Evolutionary conservation across 2,329 filamentous ascomycete species (phyloP).

Genomic region (Diaporthe australafricana): DNA sequence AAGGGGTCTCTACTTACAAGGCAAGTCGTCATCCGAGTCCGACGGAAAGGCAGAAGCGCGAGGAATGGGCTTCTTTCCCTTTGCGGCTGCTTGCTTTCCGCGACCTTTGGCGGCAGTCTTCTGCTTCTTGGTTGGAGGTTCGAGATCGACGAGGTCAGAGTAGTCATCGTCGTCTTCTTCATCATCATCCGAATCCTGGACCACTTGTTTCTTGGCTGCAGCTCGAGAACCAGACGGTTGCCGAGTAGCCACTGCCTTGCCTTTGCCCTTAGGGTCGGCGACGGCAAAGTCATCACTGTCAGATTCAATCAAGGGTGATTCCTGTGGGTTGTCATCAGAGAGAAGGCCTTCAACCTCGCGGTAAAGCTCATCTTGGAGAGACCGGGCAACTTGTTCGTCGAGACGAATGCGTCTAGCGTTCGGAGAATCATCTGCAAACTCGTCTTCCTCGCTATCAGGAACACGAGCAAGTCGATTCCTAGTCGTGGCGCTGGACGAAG

Average conservation of each 20-base stretch:
- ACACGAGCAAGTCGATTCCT: constrained; percentile 59
- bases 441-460: constrained; percentile 55
- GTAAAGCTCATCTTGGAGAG: constrained; percentile 62
- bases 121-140: constrained; percentile 33
- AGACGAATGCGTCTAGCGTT: constrained; percentile 65
- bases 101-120: constrained; percentile 25
- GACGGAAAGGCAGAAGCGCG: neutral
- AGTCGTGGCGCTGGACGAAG: constrained; percentile 55
- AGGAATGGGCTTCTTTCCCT: constrained; percentile 17
- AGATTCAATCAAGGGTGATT: constrained; percentile 9
- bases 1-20: constrained; percentile 21
- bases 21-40: constrained; percentile 28
- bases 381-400: constrained; percentile 66
- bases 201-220: neutral
- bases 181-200: constrained; percentile 32
- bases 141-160: constrained; percentile 26
- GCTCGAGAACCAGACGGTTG: constrained; percentile 6
- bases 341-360: constrained; percentile 30
- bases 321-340: constrained; percentile 40
- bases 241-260: constrained; percentile 30
- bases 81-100: constrained; percentile 9
- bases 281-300: constrained; percentile 31
- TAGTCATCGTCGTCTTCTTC: constrained; percentile 42
- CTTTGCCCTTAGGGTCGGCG: constrained; percentile 33
- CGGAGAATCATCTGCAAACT: constrained; percentile 50